phyloP scores from a whole-genome alignment of 495 filamentous ascomycete species.

The Podospora pseudopauciseta region DNA sequence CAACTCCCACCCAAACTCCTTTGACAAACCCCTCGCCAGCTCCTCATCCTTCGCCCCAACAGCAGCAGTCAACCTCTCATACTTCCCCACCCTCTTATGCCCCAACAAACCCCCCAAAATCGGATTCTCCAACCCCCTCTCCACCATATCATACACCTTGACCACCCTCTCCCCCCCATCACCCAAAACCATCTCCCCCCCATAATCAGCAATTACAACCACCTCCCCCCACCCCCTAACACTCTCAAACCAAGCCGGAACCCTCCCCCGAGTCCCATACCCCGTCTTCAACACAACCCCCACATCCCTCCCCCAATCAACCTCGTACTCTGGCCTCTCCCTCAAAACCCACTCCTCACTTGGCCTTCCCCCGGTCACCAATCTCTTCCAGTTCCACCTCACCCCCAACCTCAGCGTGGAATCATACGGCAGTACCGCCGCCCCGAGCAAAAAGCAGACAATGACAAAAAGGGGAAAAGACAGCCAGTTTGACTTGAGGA shows the following conservation, averaged over 20 bases:
- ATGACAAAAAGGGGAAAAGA: not conserved
- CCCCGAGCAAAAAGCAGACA: slow-evolving; percentile 14
- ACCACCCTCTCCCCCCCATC: slow-evolving; percentile 23
- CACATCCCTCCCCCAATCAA: slow-evolving; percentile 37
- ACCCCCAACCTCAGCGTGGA: slow-evolving; percentile 22
- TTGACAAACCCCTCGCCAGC: slow-evolving; percentile 32
- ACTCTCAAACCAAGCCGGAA: slow-evolving; percentile 38
- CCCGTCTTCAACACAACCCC: slow-evolving; percentile 47
- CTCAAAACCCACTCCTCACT: slow-evolving; percentile 23
- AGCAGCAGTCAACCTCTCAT: slow-evolving; percentile 34
- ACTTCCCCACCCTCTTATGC: slow-evolving; percentile 36
- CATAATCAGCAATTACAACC: slow-evolving; percentile 43
- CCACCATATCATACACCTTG: slow-evolving; percentile 35
- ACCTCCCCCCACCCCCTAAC: slow-evolving; percentile 32
- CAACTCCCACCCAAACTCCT: slow-evolving; percentile 44
- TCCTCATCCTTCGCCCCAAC: slow-evolving; percentile 36
- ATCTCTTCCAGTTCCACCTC: slow-evolving; percentile 19
- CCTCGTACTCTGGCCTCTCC: slow-evolving; percentile 16
- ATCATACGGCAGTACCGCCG: slow-evolving; percentile 27
- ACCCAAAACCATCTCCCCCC: slow-evolving; percentile 11
- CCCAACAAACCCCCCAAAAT: slow-evolving; percentile 13
- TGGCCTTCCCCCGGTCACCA: slow-evolving; percentile 5
- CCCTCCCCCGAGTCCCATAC: slow-evolving; percentile 39
- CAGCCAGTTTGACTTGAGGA: not conserved
- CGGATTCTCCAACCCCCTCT: slow-evolving; percentile 27